A percentile compares a stretch with the other conserved stretches of the same genome.
These are phyloP conservation scores for Rhizopus delemar DNA, from an alignment of 371 early-diverging fungal species.

Conservation along the genomic window DNA sequence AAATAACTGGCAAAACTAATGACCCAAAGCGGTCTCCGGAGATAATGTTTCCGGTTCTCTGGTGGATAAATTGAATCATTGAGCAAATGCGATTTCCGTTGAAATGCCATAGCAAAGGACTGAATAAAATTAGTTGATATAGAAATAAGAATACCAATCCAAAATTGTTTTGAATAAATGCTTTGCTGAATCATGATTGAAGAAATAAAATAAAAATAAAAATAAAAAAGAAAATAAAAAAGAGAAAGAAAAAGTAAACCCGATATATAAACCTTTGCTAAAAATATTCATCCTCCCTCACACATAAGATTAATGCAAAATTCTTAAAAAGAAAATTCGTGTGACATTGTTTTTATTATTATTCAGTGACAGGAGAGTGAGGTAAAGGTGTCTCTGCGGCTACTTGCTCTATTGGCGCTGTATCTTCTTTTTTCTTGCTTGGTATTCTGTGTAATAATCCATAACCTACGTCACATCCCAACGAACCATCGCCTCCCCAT, in stretches of 20 bases:
- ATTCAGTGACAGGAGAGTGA: not conserved
- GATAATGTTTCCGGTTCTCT: slow-evolving; percentile 53
- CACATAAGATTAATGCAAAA: too few relatives aligned
- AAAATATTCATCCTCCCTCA: too few relatives aligned
- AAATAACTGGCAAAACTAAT: slow-evolving; percentile 63
- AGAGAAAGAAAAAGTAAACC: not conserved
- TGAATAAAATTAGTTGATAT: slow-evolving; percentile 47
- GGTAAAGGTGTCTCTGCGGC: slow-evolving; percentile 22
- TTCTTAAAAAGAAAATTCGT: too few relatives aligned
- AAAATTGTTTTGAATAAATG: slow-evolving; percentile 24
- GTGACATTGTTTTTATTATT: not conserved
- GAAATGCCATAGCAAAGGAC: slow-evolving; percentile 72
- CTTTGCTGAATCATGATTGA: not conserved
- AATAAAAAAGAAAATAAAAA: slow-evolving; percentile 7
- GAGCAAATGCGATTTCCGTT: slow-evolving; percentile 67
- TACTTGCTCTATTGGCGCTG: slow-evolving; percentile 1
- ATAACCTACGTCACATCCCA: slow-evolving; percentile 74
- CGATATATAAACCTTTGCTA: too few relatives aligned
- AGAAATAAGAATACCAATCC: slow-evolving; percentile 47
- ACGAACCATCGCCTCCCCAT: slow-evolving; percentile 71
- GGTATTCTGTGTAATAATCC: slow-evolving; percentile 45
- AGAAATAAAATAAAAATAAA: slow-evolving; percentile 6
- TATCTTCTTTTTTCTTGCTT: slow-evolving; percentile 11
- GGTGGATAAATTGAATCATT: slow-evolving; percentile 58
- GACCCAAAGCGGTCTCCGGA: slow-evolving; percentile 43